Base-by-base conservation (phyloP, 1,284 basidiomycete genomes). In the Rhodotorula sp. region DNA sequence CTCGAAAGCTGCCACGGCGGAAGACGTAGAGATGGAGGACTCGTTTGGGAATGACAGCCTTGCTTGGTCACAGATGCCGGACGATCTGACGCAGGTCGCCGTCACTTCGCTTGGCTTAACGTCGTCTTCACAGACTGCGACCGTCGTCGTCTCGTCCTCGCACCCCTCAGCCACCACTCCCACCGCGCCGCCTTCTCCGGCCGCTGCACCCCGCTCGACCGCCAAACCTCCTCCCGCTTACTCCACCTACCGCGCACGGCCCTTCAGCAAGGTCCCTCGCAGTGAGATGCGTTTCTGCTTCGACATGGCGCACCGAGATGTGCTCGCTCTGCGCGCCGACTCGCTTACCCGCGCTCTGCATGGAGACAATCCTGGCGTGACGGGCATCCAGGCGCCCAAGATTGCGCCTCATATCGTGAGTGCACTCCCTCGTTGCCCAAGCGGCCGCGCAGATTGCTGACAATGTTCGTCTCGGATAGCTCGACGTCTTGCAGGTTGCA, bases 281-380 rank as follows among this genome's bases (percentile, higher is more conserved):
- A 19, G 30, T 17, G 22, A 27, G 10, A 34, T 66, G 19, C 55
- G 49, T 2, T 72, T 72, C 54, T 54, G 49, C 24, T 64, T 32
- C 54, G 67, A 72, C 36, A 62, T 72, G 60, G 68, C 68, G 8
- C 72, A 73, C 27, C 60, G 68, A 7, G 64, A 67, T 15, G 44
- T 71, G 0, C 44, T 68, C 27, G 66, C 51, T 0, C 54, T 71
- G 34, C 66, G 71, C 47, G 64, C 68, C 22, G 69, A 73, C 32
- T 61, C 64, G 34, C 29, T 59, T 24, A 51, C 66, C 9, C 51
- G 60, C 20, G 34, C 62, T 22, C n/a, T 73, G 30, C 66, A 73
- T 8, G 60, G 61, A 2, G 46, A 36, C 6, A 17, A n/a, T 2
- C 36, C 59, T 7, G 39, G 51, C 2, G 56, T 63, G 30, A 30